These are phyloP conservation scores for Serpula lacrymans DNA, from an alignment of 768 basidiomycete genomes.

Conservation along the genomic window DNA sequence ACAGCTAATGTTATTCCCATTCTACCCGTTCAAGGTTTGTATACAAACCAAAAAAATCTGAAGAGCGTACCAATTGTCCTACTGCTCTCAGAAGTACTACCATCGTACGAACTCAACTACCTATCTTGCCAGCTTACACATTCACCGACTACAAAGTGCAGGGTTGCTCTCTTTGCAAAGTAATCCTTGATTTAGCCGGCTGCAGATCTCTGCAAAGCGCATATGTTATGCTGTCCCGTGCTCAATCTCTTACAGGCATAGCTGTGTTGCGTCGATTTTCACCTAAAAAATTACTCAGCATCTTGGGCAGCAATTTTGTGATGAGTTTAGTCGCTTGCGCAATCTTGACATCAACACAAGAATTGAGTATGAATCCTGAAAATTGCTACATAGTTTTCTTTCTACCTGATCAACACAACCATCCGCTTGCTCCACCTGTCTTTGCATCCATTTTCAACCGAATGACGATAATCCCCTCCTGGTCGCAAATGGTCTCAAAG, in stretches of 20 bases:
- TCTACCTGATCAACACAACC: no score
- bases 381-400: no score
- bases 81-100: no score
- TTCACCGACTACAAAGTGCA: slow-evolving; percentile 28
- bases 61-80: no score
- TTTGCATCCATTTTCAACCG: no score
- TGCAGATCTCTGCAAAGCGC: slow-evolving; percentile 14
- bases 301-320: slow-evolving; percentile 13
- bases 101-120: slow-evolving; percentile 20
- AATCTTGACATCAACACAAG: neutral
- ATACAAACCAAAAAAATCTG: no score
- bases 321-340: neutral
- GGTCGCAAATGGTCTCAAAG: no score
- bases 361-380: neutral
- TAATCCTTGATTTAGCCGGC: slow-evolving; percentile 20
- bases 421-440: no score
- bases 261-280: slow-evolving; percentile 20
- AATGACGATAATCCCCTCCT: no score
- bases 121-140: slow-evolving; percentile 22
- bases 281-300: slow-evolving; percentile 13
- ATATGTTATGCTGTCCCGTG: slow-evolving; percentile 29
- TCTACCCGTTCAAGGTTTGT: no score
- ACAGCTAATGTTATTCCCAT: no score
- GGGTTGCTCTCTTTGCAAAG: slow-evolving; percentile 17
- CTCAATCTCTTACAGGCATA: slow-evolving; percentile 15